Evolutionary conservation across 106 monocot species (phyloP).

Genomic region (Agapanthus africanus): DNA sequence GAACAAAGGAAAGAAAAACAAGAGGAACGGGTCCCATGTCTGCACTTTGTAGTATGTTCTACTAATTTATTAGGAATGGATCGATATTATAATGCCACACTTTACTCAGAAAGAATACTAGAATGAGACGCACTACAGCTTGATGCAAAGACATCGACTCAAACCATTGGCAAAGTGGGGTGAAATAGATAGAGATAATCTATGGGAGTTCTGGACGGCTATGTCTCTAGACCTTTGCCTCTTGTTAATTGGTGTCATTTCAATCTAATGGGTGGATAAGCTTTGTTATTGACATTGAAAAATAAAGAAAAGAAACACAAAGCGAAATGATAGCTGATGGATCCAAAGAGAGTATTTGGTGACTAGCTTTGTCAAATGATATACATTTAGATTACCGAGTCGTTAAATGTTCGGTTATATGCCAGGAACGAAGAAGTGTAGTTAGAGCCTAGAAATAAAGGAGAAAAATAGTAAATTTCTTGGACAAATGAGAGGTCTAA

Average conservation of each 20-base stretch:
- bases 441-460: no score
- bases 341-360: neutral
- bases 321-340: neutral
- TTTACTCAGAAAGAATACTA: neutral
- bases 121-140: neutral
- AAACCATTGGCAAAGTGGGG: neutral
- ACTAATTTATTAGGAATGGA: neutral
- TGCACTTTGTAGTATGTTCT: neutral
- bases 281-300: conserved; percentile 7
- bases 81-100: neutral
- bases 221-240: neutral
- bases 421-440: neutral
- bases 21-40: neutral
- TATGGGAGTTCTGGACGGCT: conserved; percentile 1
- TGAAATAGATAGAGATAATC: neutral
- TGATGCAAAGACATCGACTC: neutral
- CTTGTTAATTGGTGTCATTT: neutral
- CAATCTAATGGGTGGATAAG: neutral
- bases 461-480: no score
- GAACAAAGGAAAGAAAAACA: neutral
- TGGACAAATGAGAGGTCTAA: no score
- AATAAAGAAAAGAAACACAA: neutral
- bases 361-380: neutral
- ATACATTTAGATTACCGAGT: neutral
- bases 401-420: neutral